Evolutionary conservation across 2,329 filamentous ascomycete species (phyloP), one percentile per base, ranked within the genome.

Genomic region (Neonectria neomacrospora): DNA sequence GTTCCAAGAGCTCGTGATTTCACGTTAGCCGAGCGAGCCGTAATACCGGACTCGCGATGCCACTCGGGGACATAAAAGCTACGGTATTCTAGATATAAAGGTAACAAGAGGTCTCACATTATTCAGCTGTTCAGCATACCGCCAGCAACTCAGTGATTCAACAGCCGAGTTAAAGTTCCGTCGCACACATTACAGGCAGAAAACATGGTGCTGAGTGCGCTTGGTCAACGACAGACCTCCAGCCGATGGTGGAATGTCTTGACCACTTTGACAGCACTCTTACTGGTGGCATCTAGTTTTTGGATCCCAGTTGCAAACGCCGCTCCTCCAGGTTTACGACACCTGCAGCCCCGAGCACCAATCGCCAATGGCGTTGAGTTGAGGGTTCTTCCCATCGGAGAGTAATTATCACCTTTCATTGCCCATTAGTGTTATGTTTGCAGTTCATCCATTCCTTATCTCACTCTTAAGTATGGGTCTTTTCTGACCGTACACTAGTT

Each of bases 341-440:
- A 32, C 18, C 47, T 53, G 7, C 20, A 53, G 32, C 50, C 18
- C 7, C 18, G 50, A 26, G 34, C 50, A 32, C 3, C 9, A 11
- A 54, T 55, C 22, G 39, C 39, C 16, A 11, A 34, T 22, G 52
- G 52, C 2, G 10, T 44, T 11, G 34, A 42, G 16, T n/a, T 58
- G 47, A 58, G 45, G 3, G 47, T 58, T 7, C 55, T 58, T 52
- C 55, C 55, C 16, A 58, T 58, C 5, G 45, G 55, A 58, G 55
- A 58, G 55, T 58, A 52, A 1, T 45, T 58, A 51, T 44, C 8
- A 2, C 34, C 37, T 42, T 20, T n/a, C 20, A 30, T 26, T 42
- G 37, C 37, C 8, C 2, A 8, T 2, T n/a, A 39, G 37, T 18
- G 37, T 39, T 39, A 2, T 10, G 2, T 39, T 37, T 39, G 37